Evolutionary conservation across 805 yeast genomes (phyloP).

Genomic region (Sugiyamaella qingdaonensis): DNA sequence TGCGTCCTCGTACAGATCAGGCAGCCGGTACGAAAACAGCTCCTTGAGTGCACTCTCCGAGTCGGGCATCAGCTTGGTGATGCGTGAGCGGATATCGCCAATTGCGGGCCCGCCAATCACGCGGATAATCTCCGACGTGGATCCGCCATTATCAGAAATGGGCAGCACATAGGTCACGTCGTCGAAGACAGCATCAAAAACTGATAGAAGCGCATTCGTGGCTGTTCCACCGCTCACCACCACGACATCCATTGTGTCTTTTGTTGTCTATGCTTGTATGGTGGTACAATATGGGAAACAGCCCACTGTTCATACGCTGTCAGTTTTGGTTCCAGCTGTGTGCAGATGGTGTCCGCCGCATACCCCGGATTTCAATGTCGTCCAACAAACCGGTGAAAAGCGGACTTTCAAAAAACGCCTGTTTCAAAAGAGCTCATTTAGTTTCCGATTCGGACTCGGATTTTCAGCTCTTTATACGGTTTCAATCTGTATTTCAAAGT

Average conservation of each 20-base stretch:
- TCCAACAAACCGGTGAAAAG: no score
- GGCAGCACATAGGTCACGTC: slow-evolving; percentile 68
- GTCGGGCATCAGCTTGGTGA: slow-evolving; percentile 67
- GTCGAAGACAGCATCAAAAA: slow-evolving; percentile 44
- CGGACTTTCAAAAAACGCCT: no score
- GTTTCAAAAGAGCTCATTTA: no score
- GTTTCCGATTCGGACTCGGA: no score
- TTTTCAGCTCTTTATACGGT: no score
- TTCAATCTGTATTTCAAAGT: no score
- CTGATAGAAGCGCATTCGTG: slow-evolving; percentile 67
- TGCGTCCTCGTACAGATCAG: slow-evolving; percentile 48
- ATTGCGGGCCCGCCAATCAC: slow-evolving; percentile 94
- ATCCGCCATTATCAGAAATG: slow-evolving; percentile 90
- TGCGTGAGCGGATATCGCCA: slow-evolving; percentile 83
- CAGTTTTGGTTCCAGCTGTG: no score
- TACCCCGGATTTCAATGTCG: no score
- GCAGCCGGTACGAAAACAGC: slow-evolving; percentile 48
- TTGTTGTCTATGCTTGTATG: background rate
- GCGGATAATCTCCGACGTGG: slow-evolving; percentile 81
- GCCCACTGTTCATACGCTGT: no score
- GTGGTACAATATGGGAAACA: background rate
- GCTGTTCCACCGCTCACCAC: slow-evolving; percentile 49
- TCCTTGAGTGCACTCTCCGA: slow-evolving; percentile 34
- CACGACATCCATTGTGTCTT: slow-evolving; percentile 13
- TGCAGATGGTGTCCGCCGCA: no score